These are phyloP conservation scores for Fusarium nematophilum DNA, from an alignment of 2,329 filamentous ascomycete genomes.

Conservation along the genomic window DNA sequence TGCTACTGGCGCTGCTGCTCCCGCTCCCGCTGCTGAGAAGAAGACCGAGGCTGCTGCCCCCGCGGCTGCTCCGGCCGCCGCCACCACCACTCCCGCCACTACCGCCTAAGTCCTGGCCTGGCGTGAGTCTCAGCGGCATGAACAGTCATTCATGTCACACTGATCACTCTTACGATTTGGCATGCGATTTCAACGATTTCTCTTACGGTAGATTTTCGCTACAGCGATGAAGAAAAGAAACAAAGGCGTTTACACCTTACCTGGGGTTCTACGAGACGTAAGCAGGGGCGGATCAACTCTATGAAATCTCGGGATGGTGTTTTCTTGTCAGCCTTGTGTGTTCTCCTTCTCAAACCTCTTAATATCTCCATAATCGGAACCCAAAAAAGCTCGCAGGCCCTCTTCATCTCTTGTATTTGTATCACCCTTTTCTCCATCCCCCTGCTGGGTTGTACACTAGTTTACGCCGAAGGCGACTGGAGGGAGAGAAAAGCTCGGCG, in stretches of 20 bases:
- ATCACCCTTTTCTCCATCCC: constrained; percentile 47
- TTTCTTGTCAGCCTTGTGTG: constrained; percentile 43
- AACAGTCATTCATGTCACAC: constrained; percentile 41
- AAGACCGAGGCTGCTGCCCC: constrained; percentile 40
- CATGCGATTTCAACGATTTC: constrained; percentile 54
- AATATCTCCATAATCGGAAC: constrained; percentile 46
- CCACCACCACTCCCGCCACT: constrained; percentile 42
- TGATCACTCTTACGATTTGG: constrained; percentile 54
- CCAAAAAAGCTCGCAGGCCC: constrained; percentile 42
- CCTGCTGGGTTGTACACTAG: constrained; percentile 53
- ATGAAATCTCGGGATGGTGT: constrained; percentile 43
- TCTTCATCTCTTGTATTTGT: constrained; percentile 50
- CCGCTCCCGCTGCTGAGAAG: constrained; percentile 40
- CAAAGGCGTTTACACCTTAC: constrained; percentile 40
- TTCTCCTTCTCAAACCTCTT: constrained; percentile 45
- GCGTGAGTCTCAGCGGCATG: constrained; percentile 42
- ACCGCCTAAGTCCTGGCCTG: constrained; percentile 47
- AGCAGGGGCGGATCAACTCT: constrained; percentile 43
- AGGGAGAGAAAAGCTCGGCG: constrained; percentile 49
- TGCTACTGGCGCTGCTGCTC: constrained; percentile 43
- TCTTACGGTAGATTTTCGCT: constrained; percentile 52
- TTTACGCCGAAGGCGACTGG: constrained; percentile 47
- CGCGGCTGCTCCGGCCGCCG: constrained; percentile 41
- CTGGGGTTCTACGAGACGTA: constrained; percentile 43
- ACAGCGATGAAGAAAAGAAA: constrained; percentile 44